phyloP scores from a whole-genome alignment of 805 yeast species.

The Ogataea henricii region DNA sequence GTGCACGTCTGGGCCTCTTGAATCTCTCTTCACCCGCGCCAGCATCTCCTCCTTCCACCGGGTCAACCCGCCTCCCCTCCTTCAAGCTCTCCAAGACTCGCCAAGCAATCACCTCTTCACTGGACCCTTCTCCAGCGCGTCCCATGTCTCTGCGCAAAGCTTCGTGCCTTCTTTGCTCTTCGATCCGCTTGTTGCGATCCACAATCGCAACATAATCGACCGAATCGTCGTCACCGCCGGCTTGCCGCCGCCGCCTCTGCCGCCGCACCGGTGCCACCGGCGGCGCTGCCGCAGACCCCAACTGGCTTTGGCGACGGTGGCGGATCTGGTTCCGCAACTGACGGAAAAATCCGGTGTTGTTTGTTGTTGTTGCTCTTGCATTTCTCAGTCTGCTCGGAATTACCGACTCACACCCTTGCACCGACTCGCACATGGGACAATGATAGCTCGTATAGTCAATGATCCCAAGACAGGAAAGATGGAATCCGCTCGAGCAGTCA shows the following conservation, averaged over 20 bases:
- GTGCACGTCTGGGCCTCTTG: conserved; percentile 21
- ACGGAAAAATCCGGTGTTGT: conserved; percentile 20
- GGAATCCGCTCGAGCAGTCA: conserved; percentile 37
- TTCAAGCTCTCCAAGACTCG: conserved; percentile 29
- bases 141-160: conserved; percentile 5
- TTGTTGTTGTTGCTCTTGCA: too few species aligned
- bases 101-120: conserved; percentile 34
- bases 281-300: not conserved
- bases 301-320: not conserved
- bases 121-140: not conserved
- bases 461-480: conserved; percentile 34
- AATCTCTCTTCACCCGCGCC: conserved; percentile 8
- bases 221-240: conserved; percentile 16
- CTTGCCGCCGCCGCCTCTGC: too few species aligned
- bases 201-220: conserved; percentile 27
- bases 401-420: conserved; percentile 29
- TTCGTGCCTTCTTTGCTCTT: conserved; percentile 13
- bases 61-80: conserved; percentile 11
- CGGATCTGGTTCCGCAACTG: conserved; percentile 25
- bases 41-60: not conserved
- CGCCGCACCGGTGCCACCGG: too few species aligned
- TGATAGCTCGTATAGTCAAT: conserved; percentile 27
- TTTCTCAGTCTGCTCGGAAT: too few species aligned
- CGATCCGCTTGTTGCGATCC: conserved; percentile 20
- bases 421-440: conserved; percentile 40